Evolutionary conservation across 306 rosid species (phyloP).

Genomic region (Erythrophleum fordii): DNA sequence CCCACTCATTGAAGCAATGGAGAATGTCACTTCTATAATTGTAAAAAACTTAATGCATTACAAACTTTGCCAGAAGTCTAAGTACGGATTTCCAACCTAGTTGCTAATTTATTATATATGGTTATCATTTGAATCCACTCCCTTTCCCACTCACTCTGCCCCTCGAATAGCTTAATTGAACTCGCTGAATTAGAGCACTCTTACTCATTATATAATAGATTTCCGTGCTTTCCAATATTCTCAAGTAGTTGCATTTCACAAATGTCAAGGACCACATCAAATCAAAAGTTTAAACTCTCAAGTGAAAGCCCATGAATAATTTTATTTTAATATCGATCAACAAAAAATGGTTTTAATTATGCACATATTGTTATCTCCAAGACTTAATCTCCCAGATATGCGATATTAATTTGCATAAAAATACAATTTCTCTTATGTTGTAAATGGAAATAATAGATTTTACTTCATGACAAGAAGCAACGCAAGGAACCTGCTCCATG

Average conservation of each 20-base stretch:
- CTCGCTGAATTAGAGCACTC: not conserved
- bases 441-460: not conserved
- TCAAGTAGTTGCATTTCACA: not conserved
- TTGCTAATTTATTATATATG: not conserved
- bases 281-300: not conserved
- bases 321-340: not conserved
- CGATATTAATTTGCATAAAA: not conserved
- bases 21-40: conserved; percentile 7
- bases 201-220: not conserved
- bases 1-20: conserved; percentile 4
- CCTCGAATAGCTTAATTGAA: not conserved
- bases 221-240: not conserved
- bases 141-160: not conserved
- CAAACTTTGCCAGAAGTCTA: not conserved
- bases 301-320: not conserved
- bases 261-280: not conserved
- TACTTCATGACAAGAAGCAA: conserved; percentile 21
- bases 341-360: not conserved
- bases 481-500: conserved; percentile 90
- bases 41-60: not conserved
- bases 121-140: not conserved
- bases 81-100: not conserved
- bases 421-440: not conserved
- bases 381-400: conserved; percentile 8
- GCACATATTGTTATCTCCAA: not conserved